phyloP scores from a whole-genome alignment of 495 filamentous ascomycete genomes.

The Apiosordaria backusii region DNA sequence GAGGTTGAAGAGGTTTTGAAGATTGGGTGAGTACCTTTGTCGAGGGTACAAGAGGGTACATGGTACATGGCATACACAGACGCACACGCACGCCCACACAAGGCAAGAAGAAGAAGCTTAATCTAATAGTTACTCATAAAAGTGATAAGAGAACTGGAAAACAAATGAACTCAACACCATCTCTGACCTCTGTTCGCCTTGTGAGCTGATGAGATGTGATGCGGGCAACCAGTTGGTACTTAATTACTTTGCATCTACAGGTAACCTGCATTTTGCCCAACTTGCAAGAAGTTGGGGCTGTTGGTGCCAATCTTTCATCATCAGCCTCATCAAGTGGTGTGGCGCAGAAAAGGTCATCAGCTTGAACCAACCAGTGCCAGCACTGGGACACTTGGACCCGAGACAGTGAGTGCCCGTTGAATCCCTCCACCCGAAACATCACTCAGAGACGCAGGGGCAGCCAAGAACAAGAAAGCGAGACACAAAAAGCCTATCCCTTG shows the following conservation, averaged over 20 bases:
- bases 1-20: background rate
- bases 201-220: background rate
- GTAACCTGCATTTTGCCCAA: too few relatives aligned
- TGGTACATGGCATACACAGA: background rate
- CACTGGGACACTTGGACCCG: too few relatives aligned
- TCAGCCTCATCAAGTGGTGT: background rate
- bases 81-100: background rate
- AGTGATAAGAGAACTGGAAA: background rate
- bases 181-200: background rate
- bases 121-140: background rate
- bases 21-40: background rate
- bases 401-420: too few relatives aligned
- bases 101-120: background rate
- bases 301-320: too few relatives aligned
- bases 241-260: too few relatives aligned
- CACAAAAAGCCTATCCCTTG: background rate
- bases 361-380: background rate
- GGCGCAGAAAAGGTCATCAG: background rate
- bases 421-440: too few relatives aligned
- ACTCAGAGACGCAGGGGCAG: background rate
- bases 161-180: background rate
- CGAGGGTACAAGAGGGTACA: background rate
- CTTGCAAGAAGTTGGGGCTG: too few relatives aligned
- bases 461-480: background rate
- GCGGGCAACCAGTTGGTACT: too few relatives aligned